These are phyloP conservation scores for Gracilaria vermiculophylla DNA, from an alignment of 23 red algal genomes.

Conservation along the genomic window DNA sequence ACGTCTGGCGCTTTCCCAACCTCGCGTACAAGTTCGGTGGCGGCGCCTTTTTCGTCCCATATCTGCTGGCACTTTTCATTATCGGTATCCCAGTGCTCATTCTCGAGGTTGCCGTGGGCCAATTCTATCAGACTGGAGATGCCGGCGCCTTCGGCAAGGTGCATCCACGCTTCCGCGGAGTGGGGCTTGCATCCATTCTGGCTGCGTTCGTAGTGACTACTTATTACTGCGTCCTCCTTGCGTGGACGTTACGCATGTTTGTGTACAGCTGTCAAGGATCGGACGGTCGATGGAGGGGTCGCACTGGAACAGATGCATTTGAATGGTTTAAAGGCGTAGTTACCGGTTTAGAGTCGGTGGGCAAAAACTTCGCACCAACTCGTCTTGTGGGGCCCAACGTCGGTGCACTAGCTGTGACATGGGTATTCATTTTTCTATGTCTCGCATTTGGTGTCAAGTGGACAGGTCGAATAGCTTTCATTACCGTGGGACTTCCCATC, in stretches of 20 bases:
- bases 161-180: slow-evolving; percentile 31
- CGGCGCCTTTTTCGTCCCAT: slow-evolving; percentile 61
- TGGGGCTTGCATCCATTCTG: slow-evolving; percentile 38
- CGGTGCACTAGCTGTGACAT: slow-evolving; percentile 26
- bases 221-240: slow-evolving; percentile 45
- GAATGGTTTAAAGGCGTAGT: slow-evolving; percentile 4
- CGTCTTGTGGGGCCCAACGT: slow-evolving; percentile 43
- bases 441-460: slow-evolving; percentile 69
- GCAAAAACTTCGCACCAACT: not conserved
- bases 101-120: slow-evolving; percentile 53
- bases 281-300: slow-evolving; percentile 28
- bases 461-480: slow-evolving; percentile 61
- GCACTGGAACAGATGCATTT: not conserved
- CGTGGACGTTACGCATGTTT: slow-evolving; percentile 48
- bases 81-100: slow-evolving; percentile 56
- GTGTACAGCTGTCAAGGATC: slow-evolving; percentile 33
- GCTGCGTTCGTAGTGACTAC: slow-evolving; percentile 43
- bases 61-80: slow-evolving; percentile 52
- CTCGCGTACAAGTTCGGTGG: slow-evolving; percentile 43
- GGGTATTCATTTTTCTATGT: slow-evolving; percentile 45
- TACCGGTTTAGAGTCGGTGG: slow-evolving; percentile 5
- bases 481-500: slow-evolving; percentile 51
- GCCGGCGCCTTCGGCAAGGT: slow-evolving; percentile 50
- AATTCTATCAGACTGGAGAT: slow-evolving; percentile 61
- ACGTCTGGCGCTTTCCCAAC: slow-evolving; percentile 56